Evolutionary conservation across 345 rosid species (phyloP).

Genomic region (Citrus hindsii): DNA sequence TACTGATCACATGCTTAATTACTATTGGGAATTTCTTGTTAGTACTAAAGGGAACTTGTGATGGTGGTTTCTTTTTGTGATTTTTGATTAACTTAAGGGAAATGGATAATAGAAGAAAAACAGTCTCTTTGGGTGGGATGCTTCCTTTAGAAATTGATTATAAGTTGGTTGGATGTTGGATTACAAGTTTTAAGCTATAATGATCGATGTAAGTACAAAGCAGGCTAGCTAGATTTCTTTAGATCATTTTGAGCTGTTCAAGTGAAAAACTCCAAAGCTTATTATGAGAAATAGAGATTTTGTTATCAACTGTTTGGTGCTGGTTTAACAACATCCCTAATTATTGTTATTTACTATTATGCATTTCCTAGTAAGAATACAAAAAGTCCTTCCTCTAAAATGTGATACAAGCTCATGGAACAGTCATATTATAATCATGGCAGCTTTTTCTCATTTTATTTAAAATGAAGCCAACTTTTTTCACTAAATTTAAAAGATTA

Average conservation of each 20-base stretch:
- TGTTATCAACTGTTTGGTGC: neutral
- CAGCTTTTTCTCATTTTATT: no score
- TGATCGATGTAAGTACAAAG: neutral
- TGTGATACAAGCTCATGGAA: no score
- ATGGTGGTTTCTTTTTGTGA: neutral
- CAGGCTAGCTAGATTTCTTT: neutral
- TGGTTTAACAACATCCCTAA: neutral
- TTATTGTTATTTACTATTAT: neutral
- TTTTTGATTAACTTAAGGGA: neutral
- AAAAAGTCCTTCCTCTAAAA: neutral
- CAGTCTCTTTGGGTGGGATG: neutral
- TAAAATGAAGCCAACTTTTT: no score
- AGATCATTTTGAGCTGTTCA: neutral
- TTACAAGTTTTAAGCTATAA: neutral
- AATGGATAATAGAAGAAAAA: neutral
- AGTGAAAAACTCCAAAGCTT: neutral
- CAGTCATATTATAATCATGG: no score
- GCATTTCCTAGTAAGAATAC: neutral
- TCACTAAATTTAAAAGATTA: no score
- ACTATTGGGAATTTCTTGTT: constrained; percentile 65
- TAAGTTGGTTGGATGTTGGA: neutral
- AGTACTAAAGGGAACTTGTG: neutral
- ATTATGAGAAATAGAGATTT: neutral
- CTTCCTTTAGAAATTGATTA: neutral
- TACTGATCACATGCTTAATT: constrained; percentile 60